Percentiles rank a stretch among this genome's conserved stretches.
Conservation (phyloP, 371 early-diverging fungal genomes). For the Mortierella sp. region DNA sequence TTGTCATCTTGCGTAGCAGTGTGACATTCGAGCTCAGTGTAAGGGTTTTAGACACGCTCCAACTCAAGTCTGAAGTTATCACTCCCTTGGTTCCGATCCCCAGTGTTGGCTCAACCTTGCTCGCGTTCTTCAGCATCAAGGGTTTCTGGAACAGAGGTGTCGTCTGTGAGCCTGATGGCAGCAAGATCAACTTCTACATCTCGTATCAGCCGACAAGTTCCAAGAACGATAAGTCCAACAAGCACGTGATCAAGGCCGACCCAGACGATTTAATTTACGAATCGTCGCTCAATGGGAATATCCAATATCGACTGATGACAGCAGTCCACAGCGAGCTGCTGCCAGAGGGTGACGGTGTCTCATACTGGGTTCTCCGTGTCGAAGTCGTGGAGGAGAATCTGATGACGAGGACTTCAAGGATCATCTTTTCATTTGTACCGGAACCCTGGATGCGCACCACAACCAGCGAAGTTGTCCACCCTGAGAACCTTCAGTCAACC, state of each 20-base stretch:
- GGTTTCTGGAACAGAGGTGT: conserved; percentile 40
- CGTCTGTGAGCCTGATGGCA: conserved; percentile 35
- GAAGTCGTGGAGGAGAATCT: conserved; percentile 36
- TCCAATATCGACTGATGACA: conserved; percentile 28
- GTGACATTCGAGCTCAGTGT: conserved; percentile 31
- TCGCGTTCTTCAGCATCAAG: conserved; percentile 27
- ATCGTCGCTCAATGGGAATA: conserved; percentile 18
- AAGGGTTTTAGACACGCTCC: conserved; percentile 41
- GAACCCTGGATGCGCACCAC: conserved; percentile 54
- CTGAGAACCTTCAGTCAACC: conserved; percentile 33
- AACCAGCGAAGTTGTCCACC: conserved; percentile 33
- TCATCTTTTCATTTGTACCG: conserved; percentile 49
- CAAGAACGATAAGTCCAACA: conserved; percentile 22
- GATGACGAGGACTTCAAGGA: conserved; percentile 1
- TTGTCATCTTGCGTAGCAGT: conserved; percentile 41
- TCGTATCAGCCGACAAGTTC: conserved; percentile 24
- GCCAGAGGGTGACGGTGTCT: conserved; percentile 47
- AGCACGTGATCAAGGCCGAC: conserved; percentile 17
- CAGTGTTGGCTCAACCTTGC: conserved; percentile 24
- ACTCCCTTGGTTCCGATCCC: conserved; percentile 44
- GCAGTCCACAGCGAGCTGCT: conserved; percentile 31
- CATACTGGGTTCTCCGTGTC: conserved; percentile 52
- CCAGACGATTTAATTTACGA: conserved; percentile 27
- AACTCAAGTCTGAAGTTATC: conserved; percentile 35
- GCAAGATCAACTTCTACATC: conserved; percentile 37